phyloP scores from a whole-genome alignment of 106 monocot genomes.

The Dioscorea alata region DNA sequence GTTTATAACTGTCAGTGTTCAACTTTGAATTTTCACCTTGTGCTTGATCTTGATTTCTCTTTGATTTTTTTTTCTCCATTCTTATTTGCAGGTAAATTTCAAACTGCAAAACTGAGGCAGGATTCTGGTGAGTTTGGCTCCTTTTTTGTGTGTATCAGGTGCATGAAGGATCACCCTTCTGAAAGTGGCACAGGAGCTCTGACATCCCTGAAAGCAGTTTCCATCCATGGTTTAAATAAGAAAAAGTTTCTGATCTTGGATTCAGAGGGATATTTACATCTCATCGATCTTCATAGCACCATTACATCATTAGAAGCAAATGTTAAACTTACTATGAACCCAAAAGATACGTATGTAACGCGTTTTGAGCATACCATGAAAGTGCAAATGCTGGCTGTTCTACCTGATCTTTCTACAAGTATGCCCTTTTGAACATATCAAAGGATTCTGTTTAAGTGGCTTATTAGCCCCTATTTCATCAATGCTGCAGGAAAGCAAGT shows the following conservation, averaged over 20 bases:
- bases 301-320: conserved; percentile 12
- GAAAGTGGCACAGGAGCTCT: conserved; percentile 14
- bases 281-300: conserved; percentile 34
- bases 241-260: conserved; percentile 79
- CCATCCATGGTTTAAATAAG: conserved; percentile 49
- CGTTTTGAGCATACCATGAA: conserved; percentile 51
- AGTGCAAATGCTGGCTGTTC: conserved; percentile 61
- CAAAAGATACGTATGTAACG: conserved; percentile 17
- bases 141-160: conserved; percentile 30
- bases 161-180: conserved; percentile 8
- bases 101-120: conserved; percentile 58
- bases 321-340: conserved; percentile 4
- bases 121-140: conserved; percentile 49
- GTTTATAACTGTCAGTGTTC: too few relatives aligned
- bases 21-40: too few relatives aligned
- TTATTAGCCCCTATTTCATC: conserved; percentile 5
- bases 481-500: conserved; percentile 38
- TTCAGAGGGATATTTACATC: conserved; percentile 70
- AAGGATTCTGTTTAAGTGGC: background rate
- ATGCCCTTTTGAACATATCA: conserved; percentile 18
- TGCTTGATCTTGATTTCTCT: too few relatives aligned
- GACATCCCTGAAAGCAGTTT: conserved; percentile 43
- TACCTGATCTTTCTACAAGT: conserved; percentile 57
- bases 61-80: background rate
- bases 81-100: conserved; percentile 55